Base-by-base conservation (phyloP, 495 filamentous ascomycete species). In the Oidiodendron maius region DNA sequence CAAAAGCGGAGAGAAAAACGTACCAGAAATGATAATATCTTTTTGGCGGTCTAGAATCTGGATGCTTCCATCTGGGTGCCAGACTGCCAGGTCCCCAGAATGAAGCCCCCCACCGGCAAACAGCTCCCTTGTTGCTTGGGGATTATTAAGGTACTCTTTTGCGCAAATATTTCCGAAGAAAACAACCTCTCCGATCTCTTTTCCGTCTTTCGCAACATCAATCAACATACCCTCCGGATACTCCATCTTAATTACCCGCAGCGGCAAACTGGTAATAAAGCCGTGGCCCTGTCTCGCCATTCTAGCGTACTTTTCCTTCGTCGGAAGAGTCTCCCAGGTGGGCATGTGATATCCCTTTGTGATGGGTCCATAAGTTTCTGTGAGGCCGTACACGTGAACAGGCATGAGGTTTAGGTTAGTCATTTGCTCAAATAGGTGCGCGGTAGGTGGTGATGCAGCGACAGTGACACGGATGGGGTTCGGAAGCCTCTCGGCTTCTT, bases 11-110 rank as follows among this genome's bases (percentile, higher is more conserved):
- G 21, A 37, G 39, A 21, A 40, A 30, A 4, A 68, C 78, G 46
- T 72, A 91, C 89, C 93, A 53, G 89, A 95, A 51, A 98, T 98
- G 40, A 98, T 97, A 38, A 98, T 96, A 62, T 98, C 93, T 69
- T 97, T 98, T 3, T 87, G 87, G 28, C 93, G 76, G 64, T 98
- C 93, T 51, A 94, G 71, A 53, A 98, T 96, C 71, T 96, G 87
- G 39, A 90, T 80, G 41, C 86, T 82, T 1, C 91, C 90, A 59
- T 97, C 91, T 0, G 82, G 74, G 60, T 95, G 86, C 84, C 84
- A 88, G 3, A 98, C 91, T 3, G 93, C 93, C 46, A 98, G 65
- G 60, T 98, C 93, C 0, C 94, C 93, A 10, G 85, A 87, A 63
- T 95, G 94, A 39, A 89, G 66, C 17, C 83, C 89, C 10, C 93